Evolutionary conservation across 768 basidiomycete species (phyloP).

Genomic region (Clitopilus passeckerianus): DNA sequence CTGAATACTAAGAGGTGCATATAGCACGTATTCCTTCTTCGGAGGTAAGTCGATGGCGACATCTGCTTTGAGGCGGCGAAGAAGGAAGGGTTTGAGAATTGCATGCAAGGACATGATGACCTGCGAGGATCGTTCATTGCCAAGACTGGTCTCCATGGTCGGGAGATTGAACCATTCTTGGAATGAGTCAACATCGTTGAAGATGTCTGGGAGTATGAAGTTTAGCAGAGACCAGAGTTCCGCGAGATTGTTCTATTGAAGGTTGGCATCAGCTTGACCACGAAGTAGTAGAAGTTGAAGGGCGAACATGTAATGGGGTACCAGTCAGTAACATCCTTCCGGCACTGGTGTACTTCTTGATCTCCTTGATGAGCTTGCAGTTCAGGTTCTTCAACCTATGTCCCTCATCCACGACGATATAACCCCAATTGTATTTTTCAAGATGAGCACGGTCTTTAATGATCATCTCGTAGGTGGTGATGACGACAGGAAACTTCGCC

Average conservation of each 20-base stretch:
- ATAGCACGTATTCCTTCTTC: constrained; percentile 92
- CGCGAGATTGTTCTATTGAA: constrained; percentile 85
- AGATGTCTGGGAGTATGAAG: constrained; percentile 93
- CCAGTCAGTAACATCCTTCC: constrained; percentile 94
- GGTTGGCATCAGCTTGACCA: not conserved
- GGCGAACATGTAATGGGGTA: constrained; percentile 86
- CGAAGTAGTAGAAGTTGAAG: not conserved
- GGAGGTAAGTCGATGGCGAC: constrained; percentile 78
- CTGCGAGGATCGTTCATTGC: constrained; percentile 51
- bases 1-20: constrained; percentile 77
- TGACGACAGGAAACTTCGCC: constrained; percentile 63
- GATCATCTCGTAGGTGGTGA: constrained; percentile 93
- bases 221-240: constrained; percentile 96
- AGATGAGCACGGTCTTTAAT: constrained; percentile 73
- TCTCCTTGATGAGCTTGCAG: constrained; percentile 84
- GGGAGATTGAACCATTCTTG: constrained; percentile 89
- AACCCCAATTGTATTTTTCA: constrained; percentile 70
- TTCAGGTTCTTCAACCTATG: constrained; percentile 95
- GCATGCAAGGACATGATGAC: constrained; percentile 80
- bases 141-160: constrained; percentile 50
- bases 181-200: constrained; percentile 84
- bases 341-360: constrained; percentile 80
- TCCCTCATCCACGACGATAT: constrained; percentile 95
- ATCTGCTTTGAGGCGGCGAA: constrained; percentile 88
- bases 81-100: constrained; percentile 92